Evolutionary conservation across 1,284 basidiomycete species (phyloP).

Genomic region (Apiotrichum brassicae): DNA sequence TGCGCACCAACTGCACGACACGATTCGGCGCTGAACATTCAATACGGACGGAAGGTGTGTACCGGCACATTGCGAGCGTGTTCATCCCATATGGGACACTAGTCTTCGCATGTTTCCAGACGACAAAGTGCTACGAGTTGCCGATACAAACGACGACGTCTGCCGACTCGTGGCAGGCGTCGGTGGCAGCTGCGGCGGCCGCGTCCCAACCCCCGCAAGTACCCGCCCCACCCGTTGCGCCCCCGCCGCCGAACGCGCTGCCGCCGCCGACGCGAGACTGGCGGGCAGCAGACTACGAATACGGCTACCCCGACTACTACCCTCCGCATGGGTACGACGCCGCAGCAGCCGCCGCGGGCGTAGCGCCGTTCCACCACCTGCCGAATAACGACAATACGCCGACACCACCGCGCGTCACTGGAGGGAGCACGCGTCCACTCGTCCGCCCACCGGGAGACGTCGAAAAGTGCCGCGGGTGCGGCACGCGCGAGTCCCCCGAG

Average conservation of each 20-base stretch:
- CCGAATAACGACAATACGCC: not conserved
- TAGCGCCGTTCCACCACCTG: slow-evolving; percentile 2
- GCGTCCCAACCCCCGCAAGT: not conserved
- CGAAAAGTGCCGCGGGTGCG: slow-evolving; percentile 72
- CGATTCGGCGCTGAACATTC: slow-evolving; percentile 79
- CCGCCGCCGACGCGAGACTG: not conserved
- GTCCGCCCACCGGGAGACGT: slow-evolving; percentile 61
- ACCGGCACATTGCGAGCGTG: slow-evolving; percentile 69
- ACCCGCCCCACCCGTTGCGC: not conserved
- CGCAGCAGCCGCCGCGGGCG: slow-evolving; percentile 1
- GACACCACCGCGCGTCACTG: slow-evolving; percentile 3
- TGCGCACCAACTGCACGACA: slow-evolving; percentile 87
- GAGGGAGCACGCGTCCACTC: slow-evolving; percentile 20
- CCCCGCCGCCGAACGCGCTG: not conserved
- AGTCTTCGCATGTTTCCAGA: slow-evolving; percentile 49
- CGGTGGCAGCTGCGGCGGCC: not conserved
- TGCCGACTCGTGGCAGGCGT: not conserved
- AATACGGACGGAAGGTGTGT: slow-evolving; percentile 54
- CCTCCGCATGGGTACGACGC: slow-evolving; percentile 1
- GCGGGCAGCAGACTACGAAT: not conserved
- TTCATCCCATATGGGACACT: slow-evolving; percentile 85
- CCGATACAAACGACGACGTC: not conserved
- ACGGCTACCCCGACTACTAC: not conserved
- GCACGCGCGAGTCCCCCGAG: slow-evolving; percentile 77
- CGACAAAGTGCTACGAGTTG: slow-evolving; percentile 54